Conservation (phyloP, 2,329 filamentous ascomycete species). For the Penicillium palitans region DNA sequence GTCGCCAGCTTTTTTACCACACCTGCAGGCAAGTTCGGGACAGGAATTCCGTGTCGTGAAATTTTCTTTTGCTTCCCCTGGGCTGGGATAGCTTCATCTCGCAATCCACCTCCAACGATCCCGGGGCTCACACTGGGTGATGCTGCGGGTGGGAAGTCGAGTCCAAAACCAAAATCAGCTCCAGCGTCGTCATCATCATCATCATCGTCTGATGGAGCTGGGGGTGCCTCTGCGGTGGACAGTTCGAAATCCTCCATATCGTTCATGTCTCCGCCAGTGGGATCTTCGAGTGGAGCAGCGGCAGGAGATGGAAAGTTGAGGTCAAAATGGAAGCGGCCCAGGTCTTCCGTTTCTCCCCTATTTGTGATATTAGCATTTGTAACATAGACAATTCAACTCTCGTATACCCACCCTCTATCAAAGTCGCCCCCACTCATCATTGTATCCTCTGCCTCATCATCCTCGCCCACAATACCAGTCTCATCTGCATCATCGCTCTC, state of each 20-base stretch:
- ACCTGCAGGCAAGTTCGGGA: slow-evolving; percentile 70
- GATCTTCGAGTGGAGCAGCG: slow-evolving; percentile 28
- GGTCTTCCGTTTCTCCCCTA: slow-evolving; percentile 47
- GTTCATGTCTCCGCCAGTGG: slow-evolving; percentile 35
- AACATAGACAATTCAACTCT: slow-evolving; percentile 16
- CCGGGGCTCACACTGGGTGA: slow-evolving; percentile 36
- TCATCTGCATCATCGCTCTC: slow-evolving; percentile 46
- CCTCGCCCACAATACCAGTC: slow-evolving; percentile 41
- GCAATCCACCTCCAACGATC: slow-evolving; percentile 39
- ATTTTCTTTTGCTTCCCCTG: slow-evolving; percentile 54
- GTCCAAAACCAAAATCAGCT: slow-evolving; percentile 36
- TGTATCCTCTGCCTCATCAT: slow-evolving; percentile 37
- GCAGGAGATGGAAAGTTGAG: slow-evolving; percentile 43
- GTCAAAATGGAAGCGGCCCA: slow-evolving; percentile 45
- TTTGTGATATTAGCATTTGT: slow-evolving; percentile 23
- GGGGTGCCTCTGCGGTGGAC: slow-evolving; percentile 28
- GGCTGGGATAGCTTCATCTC: slow-evolving; percentile 31
- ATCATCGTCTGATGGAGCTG: slow-evolving; percentile 29
- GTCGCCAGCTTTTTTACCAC: slow-evolving; percentile 68
- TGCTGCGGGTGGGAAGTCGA: slow-evolving; percentile 30
- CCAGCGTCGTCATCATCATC: slow-evolving; percentile 24
- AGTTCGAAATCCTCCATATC: slow-evolving; percentile 41
- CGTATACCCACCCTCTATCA: slow-evolving; percentile 37
- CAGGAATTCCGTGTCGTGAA: slow-evolving; percentile 72
- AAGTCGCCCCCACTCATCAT: slow-evolving; percentile 41